These are phyloP conservation scores for Lantana camara DNA, from an alignment of 257 asterid genomes.

Conservation along the genomic window DNA sequence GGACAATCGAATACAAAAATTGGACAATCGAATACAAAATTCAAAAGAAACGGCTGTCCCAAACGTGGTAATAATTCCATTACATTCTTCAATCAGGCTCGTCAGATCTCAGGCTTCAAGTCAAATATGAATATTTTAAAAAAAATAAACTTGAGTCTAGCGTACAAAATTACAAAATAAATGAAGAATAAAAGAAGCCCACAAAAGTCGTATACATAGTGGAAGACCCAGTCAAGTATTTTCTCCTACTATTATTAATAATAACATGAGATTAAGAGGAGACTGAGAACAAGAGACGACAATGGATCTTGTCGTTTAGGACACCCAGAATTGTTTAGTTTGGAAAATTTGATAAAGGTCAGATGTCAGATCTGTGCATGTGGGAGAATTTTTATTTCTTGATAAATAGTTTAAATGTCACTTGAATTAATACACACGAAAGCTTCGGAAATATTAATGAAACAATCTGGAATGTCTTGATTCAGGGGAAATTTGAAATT, in stretches of 20 bases:
- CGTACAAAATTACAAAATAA: too few species aligned
- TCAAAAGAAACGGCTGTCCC: conserved; percentile 38
- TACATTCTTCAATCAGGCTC: not conserved
- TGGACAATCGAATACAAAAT: not conserved
- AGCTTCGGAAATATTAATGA: not conserved
- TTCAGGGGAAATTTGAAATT: not conserved
- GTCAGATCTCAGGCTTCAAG: not conserved
- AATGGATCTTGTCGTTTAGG: not conserved
- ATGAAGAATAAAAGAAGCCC: too few species aligned
- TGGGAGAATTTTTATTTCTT: not conserved
- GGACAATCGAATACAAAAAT: not conserved
- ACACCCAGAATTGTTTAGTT: not conserved
- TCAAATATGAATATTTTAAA: not conserved
- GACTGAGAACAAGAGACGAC: not conserved
- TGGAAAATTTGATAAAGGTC: not conserved
- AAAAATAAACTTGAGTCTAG: too few species aligned
- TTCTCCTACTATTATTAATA: not conserved
- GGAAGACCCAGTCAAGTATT: not conserved
- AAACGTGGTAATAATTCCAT: not conserved
- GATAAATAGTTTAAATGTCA: too few species aligned
- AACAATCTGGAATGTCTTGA: not conserved
- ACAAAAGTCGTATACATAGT: not conserved
- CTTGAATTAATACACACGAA: too few species aligned
- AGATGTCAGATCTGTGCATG: not conserved
- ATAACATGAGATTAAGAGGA: not conserved